Percentiles rank a stretch among this genome's conserved stretches.
These are phyloP conservation scores for Metarhizium rileyi DNA, from an alignment of 2,329 filamentous ascomycete species.

Conservation along the genomic window DNA sequence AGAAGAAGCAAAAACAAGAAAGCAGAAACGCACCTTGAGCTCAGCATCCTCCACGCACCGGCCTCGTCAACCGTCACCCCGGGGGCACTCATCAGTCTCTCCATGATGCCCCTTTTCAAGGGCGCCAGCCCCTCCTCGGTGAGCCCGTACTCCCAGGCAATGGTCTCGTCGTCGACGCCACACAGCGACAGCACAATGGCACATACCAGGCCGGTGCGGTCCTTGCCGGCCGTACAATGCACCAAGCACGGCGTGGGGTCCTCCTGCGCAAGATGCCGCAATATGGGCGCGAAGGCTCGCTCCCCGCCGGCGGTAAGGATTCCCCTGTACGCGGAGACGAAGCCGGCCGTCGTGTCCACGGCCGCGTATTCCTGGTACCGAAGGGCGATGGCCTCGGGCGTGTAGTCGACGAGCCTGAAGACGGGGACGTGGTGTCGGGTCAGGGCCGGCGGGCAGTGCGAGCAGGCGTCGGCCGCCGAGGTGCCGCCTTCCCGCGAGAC, in stretches of 20 bases:
- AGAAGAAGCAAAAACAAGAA: neutral
- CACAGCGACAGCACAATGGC: constrained; percentile 56
- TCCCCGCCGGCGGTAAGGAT: constrained; percentile 45
- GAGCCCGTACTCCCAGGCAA: constrained; percentile 60
- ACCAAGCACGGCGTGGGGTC: constrained; percentile 45
- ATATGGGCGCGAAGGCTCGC: constrained; percentile 38
- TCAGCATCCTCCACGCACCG: constrained; percentile 35
- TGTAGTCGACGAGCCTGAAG: constrained; percentile 51
- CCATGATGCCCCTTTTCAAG: constrained; percentile 41
- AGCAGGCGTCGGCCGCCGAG: constrained; percentile 14
- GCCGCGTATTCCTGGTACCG: constrained; percentile 51
- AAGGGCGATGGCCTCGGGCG: constrained; percentile 51
- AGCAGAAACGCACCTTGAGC: constrained; percentile 26
- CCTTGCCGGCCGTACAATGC: constrained; percentile 71
- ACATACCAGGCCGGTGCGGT: constrained; percentile 62
- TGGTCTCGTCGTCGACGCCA: constrained; percentile 45
- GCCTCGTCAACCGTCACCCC: constrained; percentile 35
- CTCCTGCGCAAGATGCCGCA: constrained; percentile 42
- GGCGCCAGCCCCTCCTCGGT: constrained; percentile 51
- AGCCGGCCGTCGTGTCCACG: constrained; percentile 42
- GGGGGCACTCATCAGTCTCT: constrained; percentile 39
- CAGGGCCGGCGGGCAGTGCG: constrained; percentile 8
- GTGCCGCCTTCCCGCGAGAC: constrained; percentile 33
- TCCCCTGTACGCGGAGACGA: constrained; percentile 51
- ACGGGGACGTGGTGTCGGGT: constrained; percentile 53